Evolutionary conservation across 1,284 basidiomycete genomes (phyloP), one percentile per base, ranked within the genome.

Genomic region (Rhodotorula sp.): DNA sequence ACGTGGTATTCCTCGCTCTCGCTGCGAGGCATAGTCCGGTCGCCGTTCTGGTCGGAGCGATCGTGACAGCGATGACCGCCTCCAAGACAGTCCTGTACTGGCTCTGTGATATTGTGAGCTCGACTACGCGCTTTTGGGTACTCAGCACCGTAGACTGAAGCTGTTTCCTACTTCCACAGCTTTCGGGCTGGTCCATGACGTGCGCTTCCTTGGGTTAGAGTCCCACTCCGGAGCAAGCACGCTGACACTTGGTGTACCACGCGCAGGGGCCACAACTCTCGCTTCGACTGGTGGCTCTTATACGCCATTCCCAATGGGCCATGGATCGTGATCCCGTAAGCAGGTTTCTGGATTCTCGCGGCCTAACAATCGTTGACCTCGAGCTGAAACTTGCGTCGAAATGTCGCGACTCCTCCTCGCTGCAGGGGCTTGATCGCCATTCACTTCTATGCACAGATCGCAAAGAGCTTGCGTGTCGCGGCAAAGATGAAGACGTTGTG

Each of bases 41-140:
- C 4, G 90, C 91, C 0, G 85, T 90, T 0, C 77, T 95, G 52
- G 79, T 94, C 62, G 94, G 91, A 0, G 89, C 95, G 77, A 83
- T 86, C 18, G 84, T 87, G 0, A 87, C 85, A 1, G 80, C 85
- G 18, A 89, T 93, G 88, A 95, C 66, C 1, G 45, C 66, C 3
- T 15, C 23, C 12, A 64, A 74, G 61, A 75, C 72, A n/a, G 55
- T 72, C 4, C 54, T 76, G 62, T 76, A 76, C 62, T 76, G 72
- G 72, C 64, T 74, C 1, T n/a, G 58, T 16, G 75, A 76, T n/a
- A n/a, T n/a, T n/a, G n/a, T n/a, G n/a, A n/a, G n/a, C n/a, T n/a
- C n/a, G n/a, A n/a, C n/a, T n/a, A n/a, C n/a, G n/a, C n/a, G n/a
- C n/a, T n/a, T n/a, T n/a, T n/a, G n/a, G n/a, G n/a, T n/a, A n/a